These are phyloP conservation scores for Kluyveromyces marxianus DNA, from an alignment of 1,139 yeast genomes.

Conservation along the genomic window DNA sequence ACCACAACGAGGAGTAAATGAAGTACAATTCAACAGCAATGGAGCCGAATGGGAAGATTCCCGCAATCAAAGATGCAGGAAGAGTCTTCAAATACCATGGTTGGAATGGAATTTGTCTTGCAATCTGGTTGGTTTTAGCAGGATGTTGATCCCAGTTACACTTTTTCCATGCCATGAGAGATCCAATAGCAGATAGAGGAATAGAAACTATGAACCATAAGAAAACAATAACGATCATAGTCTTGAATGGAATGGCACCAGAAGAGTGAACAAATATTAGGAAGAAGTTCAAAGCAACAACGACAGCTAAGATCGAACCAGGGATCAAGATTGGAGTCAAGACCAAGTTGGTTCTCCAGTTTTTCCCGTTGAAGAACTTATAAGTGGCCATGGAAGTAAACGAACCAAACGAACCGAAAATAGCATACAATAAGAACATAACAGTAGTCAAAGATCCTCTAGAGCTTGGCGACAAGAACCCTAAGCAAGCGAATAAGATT, in stretches of 20 bases:
- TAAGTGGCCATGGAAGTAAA: conserved; percentile 80
- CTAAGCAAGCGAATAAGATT: conserved; percentile 75
- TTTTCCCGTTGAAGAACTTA: conserved; percentile 85
- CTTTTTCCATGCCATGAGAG: conserved; percentile 65
- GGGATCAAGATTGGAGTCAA: conserved; percentile 84
- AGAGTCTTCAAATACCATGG: conserved; percentile 72
- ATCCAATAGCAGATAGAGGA: conserved; percentile 78
- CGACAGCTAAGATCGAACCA: conserved; percentile 55
- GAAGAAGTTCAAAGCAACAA: conserved; percentile 72
- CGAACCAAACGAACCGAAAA: conserved; percentile 76
- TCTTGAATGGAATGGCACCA: conserved; percentile 92
- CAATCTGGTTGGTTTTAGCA: conserved; percentile 86
- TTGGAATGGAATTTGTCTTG: conserved; percentile 90
- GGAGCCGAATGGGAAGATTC: conserved; percentile 91
- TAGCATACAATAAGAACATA: conserved; percentile 73
- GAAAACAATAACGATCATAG: conserved; percentile 70
- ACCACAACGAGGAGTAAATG: conserved; percentile 83
- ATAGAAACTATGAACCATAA: conserved; percentile 84
- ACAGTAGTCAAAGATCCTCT: conserved; percentile 91
- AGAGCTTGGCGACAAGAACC: conserved; percentile 86
- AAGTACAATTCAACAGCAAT: conserved; percentile 93
- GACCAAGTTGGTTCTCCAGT: conserved; percentile 80
- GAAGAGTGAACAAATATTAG: conserved; percentile 73
- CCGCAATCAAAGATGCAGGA: conserved; percentile 68
- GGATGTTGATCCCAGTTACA: conserved; percentile 49